A percentile compares a stretch with the other conserved stretches of the same genome.
Evolutionary conservation across 2,329 filamentous ascomycete species (phyloP).

Genomic region (Cadophora gregata): DNA sequence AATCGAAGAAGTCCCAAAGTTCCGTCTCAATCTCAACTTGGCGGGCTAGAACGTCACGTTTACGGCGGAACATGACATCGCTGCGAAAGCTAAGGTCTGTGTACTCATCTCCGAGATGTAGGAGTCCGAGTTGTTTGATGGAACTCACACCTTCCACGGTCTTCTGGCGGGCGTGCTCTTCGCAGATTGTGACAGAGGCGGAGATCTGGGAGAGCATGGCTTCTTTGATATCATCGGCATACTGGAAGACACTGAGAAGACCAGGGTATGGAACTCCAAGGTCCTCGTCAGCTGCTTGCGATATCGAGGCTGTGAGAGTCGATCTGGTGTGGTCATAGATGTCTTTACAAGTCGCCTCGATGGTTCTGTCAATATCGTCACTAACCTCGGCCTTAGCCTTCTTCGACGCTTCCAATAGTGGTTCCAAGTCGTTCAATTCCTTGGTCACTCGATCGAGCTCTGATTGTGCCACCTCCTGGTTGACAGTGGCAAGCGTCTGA

Average conservation of each 20-base stretch:
- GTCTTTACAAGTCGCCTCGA: constrained; percentile 83
- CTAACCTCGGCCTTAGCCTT: constrained; percentile 79
- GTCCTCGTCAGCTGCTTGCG: constrained; percentile 75
- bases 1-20: constrained; percentile 91
- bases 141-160: constrained; percentile 82
- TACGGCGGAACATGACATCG: constrained; percentile 92
- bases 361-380: constrained; percentile 79
- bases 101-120: constrained; percentile 89
- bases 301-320: constrained; percentile 76
- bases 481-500: constrained; percentile 81
- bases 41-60: constrained; percentile 79
- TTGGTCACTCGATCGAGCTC: constrained; percentile 83
- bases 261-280: constrained; percentile 88
- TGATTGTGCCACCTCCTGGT: constrained; percentile 82
- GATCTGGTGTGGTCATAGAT: constrained; percentile 85
- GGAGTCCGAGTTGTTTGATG: constrained; percentile 86
- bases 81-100: constrained; percentile 85
- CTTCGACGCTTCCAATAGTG: constrained; percentile 81
- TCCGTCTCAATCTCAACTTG: constrained; percentile 90
- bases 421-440: constrained; percentile 83
- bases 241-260: constrained; percentile 83
- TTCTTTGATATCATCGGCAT: constrained; percentile 89
- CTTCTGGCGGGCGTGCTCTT: constrained; percentile 81
- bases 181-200: constrained; percentile 76
- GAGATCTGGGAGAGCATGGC: constrained; percentile 92